Evolutionary conservation across 805 yeast species (phyloP).

Genomic region (Hanseniaspora occidentalis): DNA sequence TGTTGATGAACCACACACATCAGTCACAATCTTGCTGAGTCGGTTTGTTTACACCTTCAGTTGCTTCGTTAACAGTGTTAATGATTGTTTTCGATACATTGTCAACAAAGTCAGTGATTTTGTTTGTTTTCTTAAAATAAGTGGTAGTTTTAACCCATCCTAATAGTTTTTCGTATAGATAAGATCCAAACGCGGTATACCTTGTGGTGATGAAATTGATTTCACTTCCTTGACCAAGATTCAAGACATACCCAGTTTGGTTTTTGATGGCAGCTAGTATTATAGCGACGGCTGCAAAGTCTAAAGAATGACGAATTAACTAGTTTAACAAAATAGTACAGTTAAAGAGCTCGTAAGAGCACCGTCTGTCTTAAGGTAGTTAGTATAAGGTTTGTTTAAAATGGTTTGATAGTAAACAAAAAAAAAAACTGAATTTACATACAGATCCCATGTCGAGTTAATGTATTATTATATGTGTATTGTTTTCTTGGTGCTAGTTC

Average conservation of each 20-base stretch:
- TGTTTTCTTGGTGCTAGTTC: too few species aligned
- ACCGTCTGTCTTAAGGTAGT: too few species aligned
- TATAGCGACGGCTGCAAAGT: constrained; percentile 66
- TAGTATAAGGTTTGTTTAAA: too few species aligned
- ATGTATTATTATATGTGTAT: too few species aligned
- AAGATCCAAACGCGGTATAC: constrained; percentile 34
- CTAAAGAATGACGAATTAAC: constrained; percentile 56
- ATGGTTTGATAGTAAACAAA: neutral
- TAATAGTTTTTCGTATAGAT: constrained; percentile 38
- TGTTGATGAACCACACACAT: too few species aligned
- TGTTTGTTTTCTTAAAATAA: constrained; percentile 29
- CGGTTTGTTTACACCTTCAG: neutral
- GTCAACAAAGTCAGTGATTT: constrained; percentile 12
- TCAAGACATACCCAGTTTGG: constrained; percentile 56
- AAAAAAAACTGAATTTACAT: constrained; percentile 8
- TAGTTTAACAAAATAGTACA: constrained; percentile 4
- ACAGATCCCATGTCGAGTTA: constrained; percentile 3
- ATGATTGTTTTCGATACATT: constrained; percentile 15
- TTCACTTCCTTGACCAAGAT: neutral
- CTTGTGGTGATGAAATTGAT: neutral
- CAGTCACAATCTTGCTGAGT: neutral
- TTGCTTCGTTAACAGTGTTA: constrained; percentile 13
- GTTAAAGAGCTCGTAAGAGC: too few species aligned
- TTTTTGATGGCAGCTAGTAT: constrained; percentile 77
- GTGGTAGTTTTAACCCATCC: constrained; percentile 34